These are phyloP conservation scores for Asterochloris erici DNA, from an alignment of 139 green algal species.

Conservation along the genomic window DNA sequence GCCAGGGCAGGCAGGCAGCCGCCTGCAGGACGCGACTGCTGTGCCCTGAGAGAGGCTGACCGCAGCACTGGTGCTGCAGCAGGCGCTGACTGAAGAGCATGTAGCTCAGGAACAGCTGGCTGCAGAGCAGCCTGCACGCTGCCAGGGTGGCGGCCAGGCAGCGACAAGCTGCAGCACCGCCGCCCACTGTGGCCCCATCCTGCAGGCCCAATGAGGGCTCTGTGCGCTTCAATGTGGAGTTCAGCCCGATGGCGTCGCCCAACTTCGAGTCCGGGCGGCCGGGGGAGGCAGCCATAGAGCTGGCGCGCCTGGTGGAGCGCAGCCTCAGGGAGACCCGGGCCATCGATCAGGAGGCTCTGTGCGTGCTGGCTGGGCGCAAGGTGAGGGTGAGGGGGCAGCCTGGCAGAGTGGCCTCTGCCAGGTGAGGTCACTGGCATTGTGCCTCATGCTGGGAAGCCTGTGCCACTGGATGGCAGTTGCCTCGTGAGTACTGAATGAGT, in stretches of 20 bases:
- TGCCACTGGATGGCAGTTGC: no score
- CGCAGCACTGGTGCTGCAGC: no score
- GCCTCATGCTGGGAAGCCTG: background rate
- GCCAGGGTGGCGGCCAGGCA: no score
- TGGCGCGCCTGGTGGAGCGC: constrained; percentile 73
- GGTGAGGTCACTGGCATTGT: background rate
- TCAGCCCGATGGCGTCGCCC: constrained; percentile 71
- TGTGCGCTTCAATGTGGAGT: constrained; percentile 78
- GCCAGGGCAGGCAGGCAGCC: no score
- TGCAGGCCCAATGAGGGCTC: constrained; percentile 62
- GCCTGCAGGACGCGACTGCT: no score
- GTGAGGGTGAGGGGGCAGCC: constrained; percentile 15
- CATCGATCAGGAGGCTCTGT: constrained; percentile 85
- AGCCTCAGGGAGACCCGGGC: constrained; percentile 67
- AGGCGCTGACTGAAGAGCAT: no score
- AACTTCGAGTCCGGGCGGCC: constrained; percentile 58
- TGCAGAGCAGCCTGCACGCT: no score
- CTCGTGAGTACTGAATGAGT: no score
- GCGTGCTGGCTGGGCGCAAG: constrained; percentile 75
- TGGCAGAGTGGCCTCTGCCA: background rate
- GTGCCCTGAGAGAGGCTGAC: no score
- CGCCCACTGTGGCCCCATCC: background rate
- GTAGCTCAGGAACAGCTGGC: no score
- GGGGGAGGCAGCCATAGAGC: constrained; percentile 59
- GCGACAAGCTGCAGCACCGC: no score